Evolutionary conservation across 169 alveolate genomes (phyloP), one percentile per base, ranked within the genome.

Genomic region (Plasmodium berghei): DNA sequence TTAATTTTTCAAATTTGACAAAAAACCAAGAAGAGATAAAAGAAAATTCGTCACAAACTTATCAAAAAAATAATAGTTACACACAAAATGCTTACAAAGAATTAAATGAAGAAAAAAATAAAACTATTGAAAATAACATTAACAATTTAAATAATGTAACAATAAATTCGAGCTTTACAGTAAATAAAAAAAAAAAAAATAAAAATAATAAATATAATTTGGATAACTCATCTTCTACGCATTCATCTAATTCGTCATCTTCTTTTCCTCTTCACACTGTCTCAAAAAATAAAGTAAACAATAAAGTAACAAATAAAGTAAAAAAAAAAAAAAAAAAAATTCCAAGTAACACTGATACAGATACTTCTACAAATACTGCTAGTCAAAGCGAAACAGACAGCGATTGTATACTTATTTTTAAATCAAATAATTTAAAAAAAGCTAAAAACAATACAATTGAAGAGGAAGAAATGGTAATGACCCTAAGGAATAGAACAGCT

Each of bases 101-200:
- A n/a, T 58, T 58, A 4, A 58, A 9, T 58, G 67, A 34, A 3
- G 42, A 58, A 58, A 58, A 58, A 58, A 58, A 58, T 20, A 16
- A 52, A 52, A 52, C 9, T 52, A 2, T 52, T 14, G 59, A 52
- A 52, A 52, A 3, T 16, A 14, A 12, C 22, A 4, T 4, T 14
- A 52, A 63, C 4, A 63, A 34, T 63, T 12, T 22, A 64, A 64
- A 14, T 2, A 34, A 64, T 28, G 14, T 42, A 59, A 59, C 9
- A 73, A 20, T 63, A 73, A 71, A 20, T 62, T 34, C 10, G 87
- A 73, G 18, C 45, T 73, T 73, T 73, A 18, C 42, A 22, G 8
- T 34, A 62, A 59, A 58, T 16, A 58, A 73, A 56, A 73, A 5
- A 48, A 73, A 73, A 63, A 40, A n/a, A 72, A 2, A 42, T 24